These are phyloP conservation scores for Phytophthora ohioensis DNA, from an alignment of 352 stramenopile genomes.

Conservation along the genomic window DNA sequence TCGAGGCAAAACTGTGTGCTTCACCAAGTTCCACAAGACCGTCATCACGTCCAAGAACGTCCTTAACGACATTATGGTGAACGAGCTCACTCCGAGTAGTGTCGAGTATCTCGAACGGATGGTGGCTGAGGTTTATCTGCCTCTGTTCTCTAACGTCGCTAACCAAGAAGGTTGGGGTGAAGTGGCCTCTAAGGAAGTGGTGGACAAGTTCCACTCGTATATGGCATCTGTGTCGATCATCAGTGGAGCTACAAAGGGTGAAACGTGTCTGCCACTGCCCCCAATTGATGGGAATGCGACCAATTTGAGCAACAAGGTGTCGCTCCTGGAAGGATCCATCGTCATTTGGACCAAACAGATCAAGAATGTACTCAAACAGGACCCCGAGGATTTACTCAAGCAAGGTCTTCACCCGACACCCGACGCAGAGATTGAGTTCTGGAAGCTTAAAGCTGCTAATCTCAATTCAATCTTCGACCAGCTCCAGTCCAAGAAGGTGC, in stretches of 20 bases:
- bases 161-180: conserved; percentile 98
- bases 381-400: conserved; percentile 97
- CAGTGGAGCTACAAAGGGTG: conserved; percentile 96
- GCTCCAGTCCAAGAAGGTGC: conserved; percentile 93
- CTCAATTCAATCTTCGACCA: conserved; percentile 97
- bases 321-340: conserved; percentile 97
- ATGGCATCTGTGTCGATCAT: conserved; percentile 97
- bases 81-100: conserved; percentile 88
- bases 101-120: conserved; percentile 97
- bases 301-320: conserved; percentile 93
- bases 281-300: conserved; percentile 88
- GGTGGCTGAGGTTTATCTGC: conserved; percentile 95
- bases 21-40: conserved; percentile 92
- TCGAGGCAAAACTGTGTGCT: conserved; percentile 91
- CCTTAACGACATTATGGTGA: conserved; percentile 87
- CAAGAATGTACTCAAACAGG: conserved; percentile 98
- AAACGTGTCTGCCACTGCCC: conserved; percentile 96
- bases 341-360: conserved; percentile 99
- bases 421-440: conserved; percentile 98
- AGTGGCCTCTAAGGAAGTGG: conserved; percentile 96
- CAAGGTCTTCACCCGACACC: conserved; percentile 96
- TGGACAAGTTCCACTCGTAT: conserved; percentile 98
- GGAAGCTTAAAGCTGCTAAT: conserved; percentile 97
- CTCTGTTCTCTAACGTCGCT: conserved; percentile 94
- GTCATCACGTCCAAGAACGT: conserved; percentile 87